phyloP scores from a whole-genome alignment of 2,329 filamentous ascomycete species.

The Cordyceps javanica region DNA sequence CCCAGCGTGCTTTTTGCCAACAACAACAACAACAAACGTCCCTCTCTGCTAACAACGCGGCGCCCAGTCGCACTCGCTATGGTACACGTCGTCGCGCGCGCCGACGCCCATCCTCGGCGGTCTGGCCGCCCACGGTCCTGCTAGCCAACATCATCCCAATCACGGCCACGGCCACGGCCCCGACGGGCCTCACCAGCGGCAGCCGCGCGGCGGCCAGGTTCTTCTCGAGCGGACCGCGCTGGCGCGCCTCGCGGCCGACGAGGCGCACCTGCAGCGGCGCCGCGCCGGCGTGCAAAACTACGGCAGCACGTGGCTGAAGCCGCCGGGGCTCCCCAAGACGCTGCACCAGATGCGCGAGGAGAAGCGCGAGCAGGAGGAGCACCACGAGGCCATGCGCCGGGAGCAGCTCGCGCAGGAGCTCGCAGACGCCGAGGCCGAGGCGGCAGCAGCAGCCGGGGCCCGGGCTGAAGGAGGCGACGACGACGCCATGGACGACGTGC shows the following conservation, averaged over 20 bases:
- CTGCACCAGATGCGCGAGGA: slow-evolving; percentile 88
- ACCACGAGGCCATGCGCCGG: slow-evolving; percentile 64
- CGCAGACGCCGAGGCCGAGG: slow-evolving; percentile 55
- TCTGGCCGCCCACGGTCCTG: slow-evolving; percentile 28
- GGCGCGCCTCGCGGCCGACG: slow-evolving; percentile 66
- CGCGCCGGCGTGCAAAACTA: slow-evolving; percentile 80
- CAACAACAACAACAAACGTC: too few relatives aligned
- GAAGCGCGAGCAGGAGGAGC: slow-evolving; percentile 79
- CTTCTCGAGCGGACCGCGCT: slow-evolving; percentile 56
- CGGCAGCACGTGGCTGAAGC: slow-evolving; percentile 83
- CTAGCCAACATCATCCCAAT: slow-evolving; percentile 20
- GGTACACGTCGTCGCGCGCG: slow-evolving; percentile 62
- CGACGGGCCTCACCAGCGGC: slow-evolving; percentile 12
- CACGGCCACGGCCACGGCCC: slow-evolving; percentile 20
- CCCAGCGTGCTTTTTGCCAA: background rate
- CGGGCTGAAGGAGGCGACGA: slow-evolving; percentile 29
- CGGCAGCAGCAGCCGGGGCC: too few relatives aligned
- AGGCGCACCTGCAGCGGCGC: slow-evolving; percentile 68
- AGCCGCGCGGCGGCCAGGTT: slow-evolving; percentile 31
- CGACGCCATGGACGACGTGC: slow-evolving; percentile 45
- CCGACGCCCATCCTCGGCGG: slow-evolving; percentile 37
- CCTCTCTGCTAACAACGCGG: background rate
- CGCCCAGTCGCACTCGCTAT: slow-evolving; percentile 61
- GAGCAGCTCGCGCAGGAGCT: slow-evolving; percentile 70
- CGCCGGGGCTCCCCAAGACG: slow-evolving; percentile 82